These are phyloP conservation scores for Tausonia pullulans DNA, from an alignment of 1,284 basidiomycete species.

Conservation along the genomic window DNA sequence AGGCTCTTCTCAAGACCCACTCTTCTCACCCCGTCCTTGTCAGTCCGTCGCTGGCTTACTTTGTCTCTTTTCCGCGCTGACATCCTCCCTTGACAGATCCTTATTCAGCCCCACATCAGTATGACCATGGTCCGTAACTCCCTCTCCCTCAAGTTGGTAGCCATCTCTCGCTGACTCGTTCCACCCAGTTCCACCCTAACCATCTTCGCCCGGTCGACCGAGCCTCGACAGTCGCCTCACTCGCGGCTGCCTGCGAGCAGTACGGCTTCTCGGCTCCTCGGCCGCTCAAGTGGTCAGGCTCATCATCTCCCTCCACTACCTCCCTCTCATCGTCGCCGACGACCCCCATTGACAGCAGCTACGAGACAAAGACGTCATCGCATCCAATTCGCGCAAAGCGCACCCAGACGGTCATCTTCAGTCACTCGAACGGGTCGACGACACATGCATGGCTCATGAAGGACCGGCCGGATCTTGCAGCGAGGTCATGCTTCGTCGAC, in stretches of 20 bases:
- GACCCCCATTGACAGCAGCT: background rate
- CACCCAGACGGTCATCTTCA: conserved; percentile 43
- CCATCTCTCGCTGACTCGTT: too few relatives aligned
- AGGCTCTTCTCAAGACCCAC: conserved; percentile 36
- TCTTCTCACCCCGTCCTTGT: conserved; percentile 64
- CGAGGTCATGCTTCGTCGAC: conserved; percentile 74
- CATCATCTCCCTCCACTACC: too few relatives aligned
- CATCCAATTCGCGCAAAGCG: too few relatives aligned
- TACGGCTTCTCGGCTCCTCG: conserved; percentile 45
- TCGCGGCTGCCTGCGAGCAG: conserved; percentile 49
- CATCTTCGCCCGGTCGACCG: conserved; percentile 60
- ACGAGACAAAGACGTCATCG: background rate
- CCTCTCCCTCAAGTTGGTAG: background rate
- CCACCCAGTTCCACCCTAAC: conserved; percentile 46
- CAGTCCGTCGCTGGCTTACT: too few relatives aligned
- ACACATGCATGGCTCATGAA: conserved; percentile 76
- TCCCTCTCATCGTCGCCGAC: background rate
- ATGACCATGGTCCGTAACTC: conserved; percentile 47
- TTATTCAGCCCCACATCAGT: conserved; percentile 71
- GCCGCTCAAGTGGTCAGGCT: background rate
- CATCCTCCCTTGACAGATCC: conserved; percentile 20
- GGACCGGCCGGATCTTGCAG: conserved; percentile 53
- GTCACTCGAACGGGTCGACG: conserved; percentile 78
- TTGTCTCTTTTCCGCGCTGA: too few relatives aligned
- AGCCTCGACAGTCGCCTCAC: conserved; percentile 46